These are phyloP conservation scores for Tinospora cordifolia DNA, from an alignment of 164 flowering plant genomes.

Conservation along the genomic window DNA sequence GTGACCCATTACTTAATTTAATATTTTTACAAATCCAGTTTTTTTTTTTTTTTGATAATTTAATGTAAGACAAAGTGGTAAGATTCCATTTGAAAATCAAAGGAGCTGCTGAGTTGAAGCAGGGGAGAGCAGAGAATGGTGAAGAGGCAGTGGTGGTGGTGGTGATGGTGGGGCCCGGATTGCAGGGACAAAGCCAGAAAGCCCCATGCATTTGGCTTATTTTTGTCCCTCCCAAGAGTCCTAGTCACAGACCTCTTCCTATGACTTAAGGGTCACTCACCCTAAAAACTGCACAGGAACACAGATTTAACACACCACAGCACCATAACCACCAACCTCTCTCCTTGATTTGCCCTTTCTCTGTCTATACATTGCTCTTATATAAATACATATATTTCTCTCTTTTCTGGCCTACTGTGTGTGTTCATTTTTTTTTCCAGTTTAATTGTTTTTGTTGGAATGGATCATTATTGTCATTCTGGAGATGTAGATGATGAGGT, in stretches of 20 bases:
- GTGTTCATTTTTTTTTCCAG: not conserved
- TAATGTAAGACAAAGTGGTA: too few relatives aligned
- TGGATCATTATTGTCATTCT: constrained; percentile 17
- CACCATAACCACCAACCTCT: not conserved
- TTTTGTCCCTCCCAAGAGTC: constrained; percentile 13
- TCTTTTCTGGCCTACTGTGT: constrained; percentile 6
- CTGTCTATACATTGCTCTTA: not conserved
- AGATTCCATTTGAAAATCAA: not conserved
- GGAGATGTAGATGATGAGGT: constrained; percentile 52
- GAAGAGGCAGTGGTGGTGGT: not conserved
- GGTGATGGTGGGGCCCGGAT: not conserved
- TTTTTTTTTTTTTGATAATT: too few relatives aligned
- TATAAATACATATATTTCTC: constrained; percentile 16
- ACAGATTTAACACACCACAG: not conserved
- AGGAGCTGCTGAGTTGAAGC: not conserved
- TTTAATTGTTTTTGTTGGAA: not conserved
- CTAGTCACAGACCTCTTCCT: constrained; percentile 4
- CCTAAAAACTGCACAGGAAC: not conserved
- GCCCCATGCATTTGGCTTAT: constrained; percentile 15
- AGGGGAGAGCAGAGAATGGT: not conserved
- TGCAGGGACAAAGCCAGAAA: constrained; percentile 11
- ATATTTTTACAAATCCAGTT: too few relatives aligned
- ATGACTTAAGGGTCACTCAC: constrained; percentile 4
- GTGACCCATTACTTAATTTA: too few relatives aligned
- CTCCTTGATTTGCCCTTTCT: not conserved